Evolutionary conservation across 768 basidiomycete genomes (phyloP), one percentile per base, ranked within the genome.

Genomic region (Boletus coccyginus): DNA sequence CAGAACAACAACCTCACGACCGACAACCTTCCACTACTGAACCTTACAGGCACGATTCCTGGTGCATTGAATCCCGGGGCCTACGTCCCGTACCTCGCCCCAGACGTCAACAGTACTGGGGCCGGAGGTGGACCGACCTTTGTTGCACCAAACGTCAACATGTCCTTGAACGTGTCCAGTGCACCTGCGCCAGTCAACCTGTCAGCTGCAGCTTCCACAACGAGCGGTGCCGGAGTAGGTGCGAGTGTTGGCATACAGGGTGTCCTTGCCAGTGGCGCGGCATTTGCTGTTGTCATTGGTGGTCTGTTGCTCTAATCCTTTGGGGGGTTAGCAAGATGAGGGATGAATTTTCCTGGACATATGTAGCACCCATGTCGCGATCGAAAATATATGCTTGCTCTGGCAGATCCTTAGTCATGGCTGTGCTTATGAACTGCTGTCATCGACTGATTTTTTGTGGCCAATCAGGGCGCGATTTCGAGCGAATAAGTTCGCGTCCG

Each of bases 31-130:
- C 74, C 79, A 4, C 52, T 71, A 29, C 65, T 75, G 39, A 83
- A 83, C 66, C 14, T 73, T 3, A 76, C 77, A 5, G 76, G 72
- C 39, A 73, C 64, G 13, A 70, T 70, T 55, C 71, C 78, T 10
- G 82, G 82, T 27, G 66, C 78, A 32, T 70, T 81, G 60, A 80
- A 79, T 63, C 62, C 70, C 27, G 43, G 57, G 6, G 55, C 62
- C 24, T 82, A 72, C 60, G 69, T 76, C 19, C 79, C 81, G 11
- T 80, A 75, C 69, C 53, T 71, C 7, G 78, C 81, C 7, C 81
- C 81, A 3, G 69, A 78, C 66, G 49, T 54, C 27, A 62, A 61
- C 41, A 74, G 73, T 38, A 58, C 63, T 36, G 75, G 79, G 41
- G 77, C 77, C 2, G 81, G 78, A 12, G 73, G 74, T 50, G 77